Conservation (phyloP, 495 filamentous ascomycete species). For the Margaritispora aquatica region DNA sequence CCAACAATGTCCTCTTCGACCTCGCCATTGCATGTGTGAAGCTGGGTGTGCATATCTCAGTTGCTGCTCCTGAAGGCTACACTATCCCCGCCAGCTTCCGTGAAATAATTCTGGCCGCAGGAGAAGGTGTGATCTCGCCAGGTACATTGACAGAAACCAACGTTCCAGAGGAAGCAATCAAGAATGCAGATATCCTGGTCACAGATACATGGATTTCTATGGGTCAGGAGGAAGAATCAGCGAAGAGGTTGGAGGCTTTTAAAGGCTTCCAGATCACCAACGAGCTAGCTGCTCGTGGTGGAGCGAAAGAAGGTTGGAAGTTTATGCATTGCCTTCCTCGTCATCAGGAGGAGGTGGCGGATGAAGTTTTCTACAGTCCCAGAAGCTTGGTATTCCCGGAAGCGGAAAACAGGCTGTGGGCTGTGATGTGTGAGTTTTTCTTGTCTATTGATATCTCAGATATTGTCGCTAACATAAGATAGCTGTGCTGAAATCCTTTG, state of each 20-base stretch:
- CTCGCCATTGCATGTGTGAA: slow-evolving; percentile 80
- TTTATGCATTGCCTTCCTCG: slow-evolving; percentile 99
- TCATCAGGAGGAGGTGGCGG: slow-evolving; percentile 86
- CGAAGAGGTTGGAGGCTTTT: slow-evolving; percentile 72
- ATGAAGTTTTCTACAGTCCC: slow-evolving; percentile 85
- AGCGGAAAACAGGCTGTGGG: slow-evolving; percentile 91
- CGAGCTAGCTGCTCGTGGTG: slow-evolving; percentile 73
- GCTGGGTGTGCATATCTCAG: slow-evolving; percentile 75
- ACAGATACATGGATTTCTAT: slow-evolving; percentile 98
- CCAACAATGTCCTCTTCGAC: slow-evolving; percentile 95
- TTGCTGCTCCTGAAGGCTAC: slow-evolving; percentile 82
- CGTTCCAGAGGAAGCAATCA: slow-evolving; percentile 82
- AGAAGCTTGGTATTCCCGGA: slow-evolving; percentile 85
- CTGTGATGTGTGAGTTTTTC: slow-evolving; percentile 61
- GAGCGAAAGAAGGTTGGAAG: slow-evolving; percentile 84
- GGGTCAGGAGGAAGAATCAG: slow-evolving; percentile 85
- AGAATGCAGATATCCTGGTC: slow-evolving; percentile 81
- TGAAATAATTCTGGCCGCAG: slow-evolving; percentile 56
- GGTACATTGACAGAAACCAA: slow-evolving; percentile 68
- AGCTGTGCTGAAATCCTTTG: not conserved
- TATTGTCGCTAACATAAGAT: slow-evolving; percentile 5
- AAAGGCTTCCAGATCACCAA: slow-evolving; percentile 83
- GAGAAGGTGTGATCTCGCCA: slow-evolving; percentile 44
- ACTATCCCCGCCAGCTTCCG: slow-evolving; percentile 67
- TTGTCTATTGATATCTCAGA: not conserved